phyloP scores from a whole-genome alignment of 148 eudicot species.

The Amaranthus cruentus region DNA sequence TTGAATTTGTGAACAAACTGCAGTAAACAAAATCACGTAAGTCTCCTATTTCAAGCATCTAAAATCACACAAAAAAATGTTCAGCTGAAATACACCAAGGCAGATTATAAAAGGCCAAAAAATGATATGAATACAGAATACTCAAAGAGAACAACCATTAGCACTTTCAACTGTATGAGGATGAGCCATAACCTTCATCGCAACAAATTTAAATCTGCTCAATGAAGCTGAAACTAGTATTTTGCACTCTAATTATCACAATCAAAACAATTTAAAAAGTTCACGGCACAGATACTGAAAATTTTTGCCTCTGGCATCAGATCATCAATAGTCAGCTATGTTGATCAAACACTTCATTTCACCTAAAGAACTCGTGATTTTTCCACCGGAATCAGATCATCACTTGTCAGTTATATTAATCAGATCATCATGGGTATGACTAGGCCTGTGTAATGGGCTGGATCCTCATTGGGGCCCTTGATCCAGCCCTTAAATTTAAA shows the following conservation, averaged over 20 bases:
- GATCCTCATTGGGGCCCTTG: too few species aligned
- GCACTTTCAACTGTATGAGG: not conserved
- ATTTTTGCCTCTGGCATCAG: too few species aligned
- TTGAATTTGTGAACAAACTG: slow-evolving; percentile 94
- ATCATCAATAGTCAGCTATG: too few species aligned
- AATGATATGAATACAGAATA: not conserved
- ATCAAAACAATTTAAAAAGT: not conserved
- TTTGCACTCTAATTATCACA: not conserved
- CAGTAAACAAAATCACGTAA: slow-evolving; percentile 19
- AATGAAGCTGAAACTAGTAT: not conserved
- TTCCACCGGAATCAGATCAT: too few species aligned
- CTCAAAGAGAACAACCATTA: not conserved
- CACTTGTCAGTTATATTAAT: too few species aligned
- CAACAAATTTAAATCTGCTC: not conserved
- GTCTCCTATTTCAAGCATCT: not conserved
- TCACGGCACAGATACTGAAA: too few species aligned
- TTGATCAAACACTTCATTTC: too few species aligned
- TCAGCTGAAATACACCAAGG: not conserved
- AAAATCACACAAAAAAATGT: not conserved
- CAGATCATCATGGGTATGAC: too few species aligned
- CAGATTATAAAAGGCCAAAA: not conserved
- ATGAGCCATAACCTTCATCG: not conserved
- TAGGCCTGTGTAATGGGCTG: too few species aligned
- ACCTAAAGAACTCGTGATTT: not conserved
- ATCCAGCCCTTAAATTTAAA: too few species aligned